Evolutionary conservation across 768 basidiomycete species (phyloP).

Genomic region (Agaricus blazei): DNA sequence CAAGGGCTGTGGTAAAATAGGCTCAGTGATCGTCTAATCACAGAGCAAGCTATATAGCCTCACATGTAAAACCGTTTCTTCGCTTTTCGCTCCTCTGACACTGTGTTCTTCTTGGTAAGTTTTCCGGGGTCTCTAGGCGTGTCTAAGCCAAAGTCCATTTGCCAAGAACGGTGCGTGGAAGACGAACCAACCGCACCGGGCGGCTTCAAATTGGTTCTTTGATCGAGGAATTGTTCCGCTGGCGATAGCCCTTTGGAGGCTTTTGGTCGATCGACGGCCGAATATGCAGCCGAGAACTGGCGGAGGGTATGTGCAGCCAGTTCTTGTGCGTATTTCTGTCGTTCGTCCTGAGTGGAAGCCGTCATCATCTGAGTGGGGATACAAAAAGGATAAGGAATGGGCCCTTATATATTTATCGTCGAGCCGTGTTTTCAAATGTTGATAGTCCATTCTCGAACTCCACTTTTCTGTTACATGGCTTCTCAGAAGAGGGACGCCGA

Average conservation of each 20-base stretch:
- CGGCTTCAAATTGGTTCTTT: not conserved
- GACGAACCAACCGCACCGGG: not conserved
- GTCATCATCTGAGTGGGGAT: not conserved
- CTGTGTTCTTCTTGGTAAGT: not conserved
- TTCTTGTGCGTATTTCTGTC: conserved; percentile 38
- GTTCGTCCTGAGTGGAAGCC: conserved; percentile 21
- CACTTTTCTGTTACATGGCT: conserved; percentile 9
- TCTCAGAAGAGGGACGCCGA: not conserved
- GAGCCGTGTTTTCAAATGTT: conserved; percentile 7
- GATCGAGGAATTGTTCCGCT: not conserved
- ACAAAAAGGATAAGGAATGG: not conserved
- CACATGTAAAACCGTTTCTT: conserved; percentile 8
- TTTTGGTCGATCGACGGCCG: not conserved
- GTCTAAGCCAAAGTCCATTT: not conserved
- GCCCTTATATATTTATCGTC: not conserved
- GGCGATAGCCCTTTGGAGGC: not conserved
- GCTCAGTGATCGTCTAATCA: not conserved
- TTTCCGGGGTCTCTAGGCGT: conserved; percentile 1
- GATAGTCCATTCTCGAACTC: conserved; percentile 6
- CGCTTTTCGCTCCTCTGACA: not conserved
- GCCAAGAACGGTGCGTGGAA: not conserved
- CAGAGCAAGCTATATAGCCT: not conserved
- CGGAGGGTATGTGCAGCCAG: conserved; percentile 44
- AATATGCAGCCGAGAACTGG: conserved; percentile 35
- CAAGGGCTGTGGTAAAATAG: not conserved